A percentile compares a stretch with the other conserved stretches of the same genome.
phyloP scores from a whole-genome alignment of 495 filamentous ascomycete genomes.

The Penicillium alfredii region DNA sequence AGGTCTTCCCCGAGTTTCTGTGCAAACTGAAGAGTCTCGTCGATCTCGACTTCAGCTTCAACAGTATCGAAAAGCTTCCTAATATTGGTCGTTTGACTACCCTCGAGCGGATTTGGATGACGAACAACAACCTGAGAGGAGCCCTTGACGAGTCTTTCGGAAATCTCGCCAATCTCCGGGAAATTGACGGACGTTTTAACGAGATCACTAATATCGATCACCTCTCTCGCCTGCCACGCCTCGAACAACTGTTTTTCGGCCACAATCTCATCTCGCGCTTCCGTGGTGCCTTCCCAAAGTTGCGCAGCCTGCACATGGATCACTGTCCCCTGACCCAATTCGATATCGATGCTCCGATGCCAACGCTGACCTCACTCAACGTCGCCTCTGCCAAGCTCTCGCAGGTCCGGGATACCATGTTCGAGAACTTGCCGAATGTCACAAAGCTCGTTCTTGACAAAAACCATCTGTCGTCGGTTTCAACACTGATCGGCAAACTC shows the following conservation, averaged over 20 bases:
- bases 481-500: slow-evolving; percentile 75
- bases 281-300: slow-evolving; percentile 73
- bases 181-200: slow-evolving; percentile 93
- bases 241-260: slow-evolving; percentile 81
- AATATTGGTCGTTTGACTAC: slow-evolving; percentile 70
- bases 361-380: slow-evolving; percentile 77
- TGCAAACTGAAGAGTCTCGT: slow-evolving; percentile 76
- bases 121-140: slow-evolving; percentile 82
- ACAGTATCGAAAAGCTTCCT: slow-evolving; percentile 71
- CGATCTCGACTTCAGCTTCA: slow-evolving; percentile 97
- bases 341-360: slow-evolving; percentile 67
- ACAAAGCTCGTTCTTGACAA: slow-evolving; percentile 85
- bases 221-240: slow-evolving; percentile 69
- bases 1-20: slow-evolving; percentile 76
- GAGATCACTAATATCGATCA: slow-evolving; percentile 78
- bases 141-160: slow-evolving; percentile 64
- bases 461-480: slow-evolving; percentile 90
- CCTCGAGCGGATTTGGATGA: slow-evolving; percentile 87
- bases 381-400: slow-evolving; percentile 82
- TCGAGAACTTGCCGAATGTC: slow-evolving; percentile 79
- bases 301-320: slow-evolving; percentile 79
- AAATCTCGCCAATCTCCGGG: slow-evolving; percentile 69
- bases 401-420: slow-evolving; percentile 75
- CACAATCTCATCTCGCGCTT: slow-evolving; percentile 90
- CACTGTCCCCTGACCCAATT: slow-evolving; percentile 93